phyloP scores from a whole-genome alignment of 805 yeast species.

The Brettanomyces naardenensis region DNA sequence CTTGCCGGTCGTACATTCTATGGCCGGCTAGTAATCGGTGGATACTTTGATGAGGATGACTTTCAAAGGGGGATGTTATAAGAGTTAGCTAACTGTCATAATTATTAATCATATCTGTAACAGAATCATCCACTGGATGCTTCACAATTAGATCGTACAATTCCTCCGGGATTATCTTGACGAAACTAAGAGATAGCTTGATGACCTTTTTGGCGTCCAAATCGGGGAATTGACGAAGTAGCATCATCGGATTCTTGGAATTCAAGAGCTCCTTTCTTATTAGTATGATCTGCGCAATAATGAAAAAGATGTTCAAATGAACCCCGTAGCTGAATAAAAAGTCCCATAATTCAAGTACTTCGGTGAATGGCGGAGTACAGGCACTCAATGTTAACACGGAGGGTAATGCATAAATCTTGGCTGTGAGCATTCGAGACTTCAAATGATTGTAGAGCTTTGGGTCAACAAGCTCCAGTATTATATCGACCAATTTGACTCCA shows the following conservation, averaged over 20 bases:
- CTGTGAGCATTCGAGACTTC: slow-evolving; percentile 59
- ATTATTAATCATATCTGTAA: slow-evolving; percentile 19
- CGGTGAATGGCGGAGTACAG: slow-evolving; percentile 76
- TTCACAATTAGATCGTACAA: slow-evolving; percentile 56
- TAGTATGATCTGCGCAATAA: slow-evolving; percentile 73
- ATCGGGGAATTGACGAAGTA: slow-evolving; percentile 64
- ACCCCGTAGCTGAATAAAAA: slow-evolving; percentile 85
- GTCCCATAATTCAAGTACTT: slow-evolving; percentile 80
- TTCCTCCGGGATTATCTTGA: slow-evolving; percentile 62
- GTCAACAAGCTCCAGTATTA: slow-evolving; percentile 64
- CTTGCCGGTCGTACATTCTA: slow-evolving; percentile 62
- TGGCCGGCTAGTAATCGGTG: slow-evolving; percentile 60
- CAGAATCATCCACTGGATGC: slow-evolving; percentile 49
- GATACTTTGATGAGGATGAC: slow-evolving; percentile 53
- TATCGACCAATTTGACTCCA: slow-evolving; percentile 67
- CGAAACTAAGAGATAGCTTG: slow-evolving; percentile 69
- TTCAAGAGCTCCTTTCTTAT: slow-evolving; percentile 56
- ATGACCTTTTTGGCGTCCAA: slow-evolving; percentile 69
- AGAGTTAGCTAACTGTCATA: slow-evolving; percentile 6
- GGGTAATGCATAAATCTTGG: slow-evolving; percentile 82
- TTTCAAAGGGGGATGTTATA: slow-evolving; percentile 33
- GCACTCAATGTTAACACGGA: slow-evolving; percentile 79
- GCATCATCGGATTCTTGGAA: slow-evolving; percentile 63
- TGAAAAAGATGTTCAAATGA: slow-evolving; percentile 76
- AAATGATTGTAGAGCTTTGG: slow-evolving; percentile 55